phyloP scores from a whole-genome alignment of 1,139 yeast species.

The Candida tetrigidarum region DNA sequence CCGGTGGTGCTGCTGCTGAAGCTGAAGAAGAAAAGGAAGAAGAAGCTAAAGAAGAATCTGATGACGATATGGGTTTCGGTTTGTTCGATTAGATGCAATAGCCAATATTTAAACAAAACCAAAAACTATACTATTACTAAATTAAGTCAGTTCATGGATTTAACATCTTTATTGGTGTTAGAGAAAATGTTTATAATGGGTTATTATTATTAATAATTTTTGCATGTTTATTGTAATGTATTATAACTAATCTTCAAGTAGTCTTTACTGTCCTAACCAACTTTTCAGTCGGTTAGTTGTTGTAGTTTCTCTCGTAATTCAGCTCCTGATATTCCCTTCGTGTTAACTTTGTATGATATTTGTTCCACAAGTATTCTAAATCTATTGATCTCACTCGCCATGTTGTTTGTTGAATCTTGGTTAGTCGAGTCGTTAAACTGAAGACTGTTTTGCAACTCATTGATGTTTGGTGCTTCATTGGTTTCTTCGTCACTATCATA shows the following conservation, averaged over 20 bases:
- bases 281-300: conserved; percentile 7
- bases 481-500: conserved; percentile 27
- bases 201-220: conserved; percentile 6
- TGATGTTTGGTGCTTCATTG: background rate
- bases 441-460: conserved; percentile 5
- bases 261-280: background rate
- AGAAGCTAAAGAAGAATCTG: conserved; percentile 43
- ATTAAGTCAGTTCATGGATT: background rate
- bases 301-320: conserved; percentile 10
- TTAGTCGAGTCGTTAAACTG: background rate
- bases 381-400: conserved; percentile 29
- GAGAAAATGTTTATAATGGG: background rate
- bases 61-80: conserved; percentile 90
- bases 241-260: conserved; percentile 8
- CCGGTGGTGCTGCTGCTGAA: conserved; percentile 44
- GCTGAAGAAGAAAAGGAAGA: conserved; percentile 41
- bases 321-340: conserved; percentile 1
- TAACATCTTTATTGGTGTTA: conserved; percentile 7
- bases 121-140: too few relatives aligned
- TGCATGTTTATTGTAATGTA: conserved; percentile 11
- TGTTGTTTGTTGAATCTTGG: conserved; percentile 10
- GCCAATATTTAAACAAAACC: background rate
- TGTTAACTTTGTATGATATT: conserved; percentile 20
- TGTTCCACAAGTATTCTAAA: conserved; percentile 40
- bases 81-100: conserved; percentile 67